phyloP scores from a whole-genome alignment of 208 protist species.

The Crithidia acanthocephali region DNA sequence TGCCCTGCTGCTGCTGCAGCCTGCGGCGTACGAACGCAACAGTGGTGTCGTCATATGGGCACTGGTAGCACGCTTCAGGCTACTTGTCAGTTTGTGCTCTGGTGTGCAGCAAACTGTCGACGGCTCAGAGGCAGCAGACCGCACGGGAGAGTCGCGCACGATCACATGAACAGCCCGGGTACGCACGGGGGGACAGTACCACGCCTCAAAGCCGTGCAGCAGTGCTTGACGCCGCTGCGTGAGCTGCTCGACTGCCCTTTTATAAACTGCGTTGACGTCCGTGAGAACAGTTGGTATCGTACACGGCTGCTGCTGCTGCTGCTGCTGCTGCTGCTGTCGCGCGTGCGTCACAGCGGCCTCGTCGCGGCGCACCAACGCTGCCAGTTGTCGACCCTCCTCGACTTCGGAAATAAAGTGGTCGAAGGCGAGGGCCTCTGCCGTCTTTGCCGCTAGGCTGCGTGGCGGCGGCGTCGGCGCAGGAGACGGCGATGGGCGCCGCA shows the following conservation, averaged over 20 bases:
- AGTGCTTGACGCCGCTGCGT: conserved; percentile 16
- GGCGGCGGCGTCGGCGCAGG: too few relatives aligned
- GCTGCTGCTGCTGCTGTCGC: background rate
- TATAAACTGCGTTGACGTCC: background rate
- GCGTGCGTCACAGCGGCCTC: conserved; percentile 7
- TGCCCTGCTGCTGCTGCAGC: background rate
- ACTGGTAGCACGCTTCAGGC: background rate
- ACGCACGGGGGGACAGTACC: background rate
- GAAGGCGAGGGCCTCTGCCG: conserved; percentile 12
- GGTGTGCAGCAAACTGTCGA: background rate
- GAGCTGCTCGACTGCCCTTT: conserved; percentile 11
- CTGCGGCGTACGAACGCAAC: background rate
- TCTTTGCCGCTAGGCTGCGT: background rate
- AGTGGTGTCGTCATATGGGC: background rate
- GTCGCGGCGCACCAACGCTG: conserved; percentile 1
- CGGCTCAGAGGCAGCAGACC: background rate
- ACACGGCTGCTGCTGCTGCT: background rate
- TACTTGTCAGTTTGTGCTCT: background rate
- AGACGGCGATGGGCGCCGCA: too few relatives aligned
- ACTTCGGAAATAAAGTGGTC: conserved; percentile 5
- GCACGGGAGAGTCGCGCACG: background rate
- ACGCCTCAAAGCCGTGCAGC: conserved; percentile 27
- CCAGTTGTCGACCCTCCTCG: conserved; percentile 17
- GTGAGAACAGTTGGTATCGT: background rate
- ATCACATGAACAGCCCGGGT: background rate